Base-by-base conservation (phyloP, 306 rosid genomes). In the Vicia sativa region DNA sequence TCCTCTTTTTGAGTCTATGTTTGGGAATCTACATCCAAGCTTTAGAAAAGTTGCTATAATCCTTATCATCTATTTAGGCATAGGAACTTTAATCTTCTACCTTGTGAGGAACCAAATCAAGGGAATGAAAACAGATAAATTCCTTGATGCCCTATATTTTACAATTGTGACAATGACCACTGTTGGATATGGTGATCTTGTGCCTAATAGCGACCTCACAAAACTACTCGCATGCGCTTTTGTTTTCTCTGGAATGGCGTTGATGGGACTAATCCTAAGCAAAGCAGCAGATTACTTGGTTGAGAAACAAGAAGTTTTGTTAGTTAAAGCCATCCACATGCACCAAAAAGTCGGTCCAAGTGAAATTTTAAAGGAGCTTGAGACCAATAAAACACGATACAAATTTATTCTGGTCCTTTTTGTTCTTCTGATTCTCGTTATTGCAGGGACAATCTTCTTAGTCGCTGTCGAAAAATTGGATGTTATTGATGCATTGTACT, bases 101-200 rank as follows among this genome's bases (percentile, higher is more conserved):
- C 81, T 82, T 71, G 67, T 67, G 3, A 34, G 81, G 63, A 37
- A 75, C 65, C 83, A 82, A 63, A 78, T 79, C 49, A 38, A 73
- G 62, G 86, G 86, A 73, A 8, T 5, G 54, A 79, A 82, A 72
- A 79, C 83, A 4, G 29, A 63, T 8, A 75, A 61, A 62, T 11
- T 78, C 68, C 83, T 78, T 58, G 86, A 82, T 72, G 83, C 86
- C 31, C 0, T 82, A 43, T 82, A 82, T 68, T 82, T 82, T 3
- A 71, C 83, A 34, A 72, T 82, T 62, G 86, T 82, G 50, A 82
- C 86, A 14, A 82, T 82, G 86, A 78, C 86, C 34, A 82, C 86
- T 1, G 86, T 82, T 49, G 86, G 86, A 74, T 82, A 82, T 43
- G 86, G 86, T 41, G 86, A 82, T 19, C 83, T 82, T 42, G 86